Evolutionary conservation across 352 stramenopile species (phyloP).

Genomic region (Peronospora farinosa): DNA sequence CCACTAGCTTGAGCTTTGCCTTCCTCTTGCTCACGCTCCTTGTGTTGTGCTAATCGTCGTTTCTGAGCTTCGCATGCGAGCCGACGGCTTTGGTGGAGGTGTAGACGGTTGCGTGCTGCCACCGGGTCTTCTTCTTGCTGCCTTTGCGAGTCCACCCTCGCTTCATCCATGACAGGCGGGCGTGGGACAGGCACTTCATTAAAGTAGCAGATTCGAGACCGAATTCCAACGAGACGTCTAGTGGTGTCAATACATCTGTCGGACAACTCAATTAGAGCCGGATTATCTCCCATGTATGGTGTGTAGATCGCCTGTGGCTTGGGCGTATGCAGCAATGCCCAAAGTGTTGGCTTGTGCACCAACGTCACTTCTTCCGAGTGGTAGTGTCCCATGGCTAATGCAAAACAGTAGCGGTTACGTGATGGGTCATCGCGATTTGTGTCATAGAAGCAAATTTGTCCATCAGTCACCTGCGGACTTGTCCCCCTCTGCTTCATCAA

Average conservation of each 20-base stretch:
- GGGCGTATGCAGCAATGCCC: slow-evolving; percentile 21
- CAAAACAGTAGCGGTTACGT: slow-evolving; percentile 59
- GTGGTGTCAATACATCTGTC: slow-evolving; percentile 60
- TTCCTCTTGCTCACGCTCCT: slow-evolving; percentile 25
- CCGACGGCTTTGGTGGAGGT: slow-evolving; percentile 31
- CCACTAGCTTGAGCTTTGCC: slow-evolving; percentile 13
- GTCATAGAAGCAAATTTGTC: slow-evolving; percentile 66
- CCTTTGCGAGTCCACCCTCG: slow-evolving; percentile 16
- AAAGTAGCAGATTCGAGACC: slow-evolving; percentile 35
- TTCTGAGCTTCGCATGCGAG: slow-evolving; percentile 62
- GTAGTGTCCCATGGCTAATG: slow-evolving; percentile 49
- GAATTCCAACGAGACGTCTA: slow-evolving; percentile 36
- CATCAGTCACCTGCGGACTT: slow-evolving; percentile 51
- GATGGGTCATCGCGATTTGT: slow-evolving; percentile 44
- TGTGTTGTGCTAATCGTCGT: slow-evolving; percentile 36
- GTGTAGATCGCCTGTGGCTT: slow-evolving; percentile 44
- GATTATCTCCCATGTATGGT: slow-evolving; percentile 47
- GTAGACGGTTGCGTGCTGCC: no score
- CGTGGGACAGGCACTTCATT: slow-evolving; percentile 39
- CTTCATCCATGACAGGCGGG: slow-evolving; percentile 10
- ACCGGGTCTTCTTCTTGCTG: slow-evolving; percentile 36
- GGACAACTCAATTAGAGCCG: slow-evolving; percentile 44
- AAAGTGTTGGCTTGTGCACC: slow-evolving; percentile 36
- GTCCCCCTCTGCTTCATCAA: slow-evolving; percentile 17
- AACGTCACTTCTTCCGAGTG: slow-evolving; percentile 43